Conservation (phyloP, 2,329 filamentous ascomycete genomes). For the Microascus cirrosus region DNA sequence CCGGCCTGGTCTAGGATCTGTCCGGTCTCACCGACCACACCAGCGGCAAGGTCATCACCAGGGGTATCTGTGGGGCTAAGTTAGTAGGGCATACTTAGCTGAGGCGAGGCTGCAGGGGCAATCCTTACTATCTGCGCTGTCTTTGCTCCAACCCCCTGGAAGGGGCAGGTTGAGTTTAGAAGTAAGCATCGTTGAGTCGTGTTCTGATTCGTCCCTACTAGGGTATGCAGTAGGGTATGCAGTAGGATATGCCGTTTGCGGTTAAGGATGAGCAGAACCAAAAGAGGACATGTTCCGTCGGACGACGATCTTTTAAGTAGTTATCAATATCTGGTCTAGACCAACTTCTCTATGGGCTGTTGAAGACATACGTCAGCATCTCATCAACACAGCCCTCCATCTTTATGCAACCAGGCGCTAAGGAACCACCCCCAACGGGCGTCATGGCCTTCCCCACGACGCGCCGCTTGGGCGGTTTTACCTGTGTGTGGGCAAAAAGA, state of each 20-base stretch:
- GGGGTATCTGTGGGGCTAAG: background rate
- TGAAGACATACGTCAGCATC: background rate
- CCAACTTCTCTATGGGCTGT: background rate
- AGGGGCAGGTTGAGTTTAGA: slow-evolving; percentile 1
- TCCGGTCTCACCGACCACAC: slow-evolving; percentile 30
- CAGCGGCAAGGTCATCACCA: slow-evolving; percentile 21
- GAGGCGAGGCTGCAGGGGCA: background rate
- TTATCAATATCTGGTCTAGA: background rate
- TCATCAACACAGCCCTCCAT: background rate
- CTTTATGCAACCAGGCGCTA: background rate
- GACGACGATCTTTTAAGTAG: background rate
- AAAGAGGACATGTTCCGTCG: background rate
- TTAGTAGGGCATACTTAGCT: background rate
- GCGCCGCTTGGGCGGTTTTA: no score
- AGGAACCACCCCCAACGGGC: no score
- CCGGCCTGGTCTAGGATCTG: slow-evolving; percentile 32
- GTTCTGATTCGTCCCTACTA: background rate
- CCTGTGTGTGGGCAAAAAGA: no score
- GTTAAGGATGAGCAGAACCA: background rate
- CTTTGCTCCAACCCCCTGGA: slow-evolving; percentile 1
- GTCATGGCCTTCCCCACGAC: no score
- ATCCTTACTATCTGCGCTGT: background rate
- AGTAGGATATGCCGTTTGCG: background rate
- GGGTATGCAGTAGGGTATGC: background rate
- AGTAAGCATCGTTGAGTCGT: background rate